These are phyloP conservation scores for Marsdenia floribunda DNA, from an alignment of 257 asterid genomes.

Conservation along the genomic window DNA sequence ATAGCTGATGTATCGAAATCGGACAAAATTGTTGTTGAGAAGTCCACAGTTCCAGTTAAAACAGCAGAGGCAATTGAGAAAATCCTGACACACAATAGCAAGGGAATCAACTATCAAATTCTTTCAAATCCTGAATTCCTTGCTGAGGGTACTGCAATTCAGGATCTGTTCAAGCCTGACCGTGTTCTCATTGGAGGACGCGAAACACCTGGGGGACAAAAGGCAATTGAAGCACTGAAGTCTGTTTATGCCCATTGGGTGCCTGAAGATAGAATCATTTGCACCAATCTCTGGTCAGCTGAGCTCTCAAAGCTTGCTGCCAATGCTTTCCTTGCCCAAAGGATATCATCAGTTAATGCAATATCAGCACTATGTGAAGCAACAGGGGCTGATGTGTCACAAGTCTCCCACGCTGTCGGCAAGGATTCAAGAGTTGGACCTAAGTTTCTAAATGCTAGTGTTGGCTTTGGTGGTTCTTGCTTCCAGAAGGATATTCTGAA, in stretches of 20 bases:
- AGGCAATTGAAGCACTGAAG: constrained; percentile 55
- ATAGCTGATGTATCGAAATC: constrained; percentile 32
- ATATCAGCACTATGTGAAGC: constrained; percentile 84
- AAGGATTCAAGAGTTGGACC: constrained; percentile 65
- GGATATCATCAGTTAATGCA: constrained; percentile 81
- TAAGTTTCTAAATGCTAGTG: constrained; percentile 65
- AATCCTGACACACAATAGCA: constrained; percentile 30
- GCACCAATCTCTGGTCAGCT: constrained; percentile 76
- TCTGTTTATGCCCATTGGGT: constrained; percentile 77
- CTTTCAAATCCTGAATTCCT: constrained; percentile 36
- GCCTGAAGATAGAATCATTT: constrained; percentile 50
- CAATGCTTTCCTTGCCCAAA: constrained; percentile 84
- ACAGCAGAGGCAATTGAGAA: constrained; percentile 35
- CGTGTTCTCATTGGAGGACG: constrained; percentile 74
- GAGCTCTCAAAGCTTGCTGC: constrained; percentile 87
- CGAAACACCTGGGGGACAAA: constrained; percentile 64
- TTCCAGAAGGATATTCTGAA: constrained; percentile 80
- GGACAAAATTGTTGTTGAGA: constrained; percentile 33
- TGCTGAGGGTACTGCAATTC: constrained; percentile 35
- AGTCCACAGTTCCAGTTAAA: constrained; percentile 40
- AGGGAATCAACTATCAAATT: constrained; percentile 31
- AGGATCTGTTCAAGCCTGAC: constrained; percentile 30
- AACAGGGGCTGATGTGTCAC: constrained; percentile 63
- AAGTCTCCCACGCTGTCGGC: constrained; percentile 64
- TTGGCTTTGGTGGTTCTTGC: constrained; percentile 78